Base-by-base conservation (phyloP, 1,284 basidiomycete species). In the Heimioporus punctisporus region DNA sequence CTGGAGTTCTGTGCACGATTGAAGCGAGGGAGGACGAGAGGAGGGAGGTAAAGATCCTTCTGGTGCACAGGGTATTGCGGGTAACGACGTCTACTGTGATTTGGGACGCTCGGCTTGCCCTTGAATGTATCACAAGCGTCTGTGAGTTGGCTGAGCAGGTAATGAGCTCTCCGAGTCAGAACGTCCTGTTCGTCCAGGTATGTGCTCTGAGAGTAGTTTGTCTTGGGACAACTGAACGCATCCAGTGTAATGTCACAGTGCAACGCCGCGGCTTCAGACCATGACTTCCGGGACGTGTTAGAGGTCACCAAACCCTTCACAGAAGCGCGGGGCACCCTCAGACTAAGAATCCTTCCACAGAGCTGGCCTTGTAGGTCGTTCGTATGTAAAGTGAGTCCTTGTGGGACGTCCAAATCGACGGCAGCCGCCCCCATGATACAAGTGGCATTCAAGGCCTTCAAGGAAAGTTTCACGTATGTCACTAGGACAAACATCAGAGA, bases 181-280 rank as follows among this genome's bases (percentile, higher is more conserved):
- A 61, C 65, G 67, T 97, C 95, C 69, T 97, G 90, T 44, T 77
- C 75, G n/a, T 73, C 72, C 21, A 97, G 66, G 66, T 93, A 97
- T 11, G 76, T 72, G 14, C 78, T 73, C 68, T 97, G 95, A 6
- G 66, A 68, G 74, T 70, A 30, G 78, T 71, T 56, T 73, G 72
- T 84, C 86, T 82, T 84, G 27, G 68, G 60, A 5, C 85, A 79
- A 40, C 78, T 77, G 67, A 93, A 95, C 3, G 87, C 75, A 61
- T 95, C 93, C 21, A 92, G 48, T 47, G 79, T 77, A 1, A 81
- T 63, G 59, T 91, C 90, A 0, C 83, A 72, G 10, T 72, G 64
- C 4, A 88, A 34, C 17, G 78, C 74, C 8, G 79, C 84, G 25
- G 86, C 86, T 63, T 94, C 89, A 23, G 88, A 72, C 92, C 93